Conservation (phyloP, 306 rosid genomes). For the Castanea mollissima region DNA sequence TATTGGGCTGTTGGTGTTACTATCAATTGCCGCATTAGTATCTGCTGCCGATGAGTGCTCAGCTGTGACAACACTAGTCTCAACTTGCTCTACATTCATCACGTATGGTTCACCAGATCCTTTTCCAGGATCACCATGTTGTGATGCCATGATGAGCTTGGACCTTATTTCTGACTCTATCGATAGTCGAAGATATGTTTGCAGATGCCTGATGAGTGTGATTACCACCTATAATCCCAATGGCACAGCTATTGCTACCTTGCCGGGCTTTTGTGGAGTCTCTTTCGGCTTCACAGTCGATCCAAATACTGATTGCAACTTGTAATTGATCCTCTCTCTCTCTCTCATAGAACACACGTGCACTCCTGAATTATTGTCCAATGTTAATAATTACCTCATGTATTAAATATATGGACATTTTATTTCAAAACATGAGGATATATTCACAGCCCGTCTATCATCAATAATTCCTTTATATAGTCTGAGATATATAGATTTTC, state of each 20-base stretch:
- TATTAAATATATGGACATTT: too few relatives aligned
- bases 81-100: constrained; percentile 48
- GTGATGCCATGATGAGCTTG: constrained; percentile 47
- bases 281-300: constrained; percentile 53
- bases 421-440: too few relatives aligned
- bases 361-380: too few relatives aligned
- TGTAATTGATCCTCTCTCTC: constrained; percentile 9
- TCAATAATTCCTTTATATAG: too few relatives aligned
- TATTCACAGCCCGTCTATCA: too few relatives aligned
- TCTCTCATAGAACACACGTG: neutral
- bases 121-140: constrained; percentile 45
- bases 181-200: constrained; percentile 32
- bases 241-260: constrained; percentile 38
- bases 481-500: too few relatives aligned
- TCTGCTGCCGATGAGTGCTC: constrained; percentile 41
- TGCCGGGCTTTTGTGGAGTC: constrained; percentile 62
- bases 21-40: constrained; percentile 5
- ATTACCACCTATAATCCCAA: constrained; percentile 37
- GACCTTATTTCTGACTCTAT: constrained; percentile 23
- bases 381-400: too few relatives aligned
- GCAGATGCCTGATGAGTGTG: constrained; percentile 50
- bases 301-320: constrained; percentile 44
- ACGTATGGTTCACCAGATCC: constrained; percentile 52
- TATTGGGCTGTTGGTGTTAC: constrained; percentile 21
- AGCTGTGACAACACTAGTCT: constrained; percentile 31